A percentile compares a stretch with the other conserved stretches of the same genome.
These are phyloP conservation scores for Epichloe uncinata DNA, from an alignment of 2,329 filamentous ascomycete species.

Conservation along the genomic window DNA sequence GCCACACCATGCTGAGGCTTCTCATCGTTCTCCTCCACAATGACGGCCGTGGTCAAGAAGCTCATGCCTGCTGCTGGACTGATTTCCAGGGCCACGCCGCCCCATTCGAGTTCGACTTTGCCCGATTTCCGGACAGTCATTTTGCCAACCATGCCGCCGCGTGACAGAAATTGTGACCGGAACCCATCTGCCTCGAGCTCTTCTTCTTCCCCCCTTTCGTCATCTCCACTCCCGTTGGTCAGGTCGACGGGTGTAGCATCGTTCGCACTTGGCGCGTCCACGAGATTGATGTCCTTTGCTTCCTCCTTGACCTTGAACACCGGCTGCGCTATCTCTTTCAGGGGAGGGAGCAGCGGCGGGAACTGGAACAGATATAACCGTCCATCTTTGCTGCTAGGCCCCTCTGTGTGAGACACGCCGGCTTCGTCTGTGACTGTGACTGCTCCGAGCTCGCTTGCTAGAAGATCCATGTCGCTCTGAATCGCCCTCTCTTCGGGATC, in stretches of 20 bases:
- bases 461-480: conserved; percentile 26
- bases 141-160: conserved; percentile 47
- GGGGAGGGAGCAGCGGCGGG: conserved; percentile 45
- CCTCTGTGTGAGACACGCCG: conserved; percentile 15
- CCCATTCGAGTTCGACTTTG: conserved; percentile 49
- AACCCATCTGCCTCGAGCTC: conserved; percentile 20
- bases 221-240: conserved; percentile 18
- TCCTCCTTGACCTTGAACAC: conserved; percentile 28
- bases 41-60: conserved; percentile 45
- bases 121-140: conserved; percentile 49
- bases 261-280: conserved; percentile 14
- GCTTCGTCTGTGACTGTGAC: conserved; percentile 19
- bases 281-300: conserved; percentile 25
- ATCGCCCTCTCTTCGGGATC: conserved; percentile 27
- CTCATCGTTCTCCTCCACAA: conserved; percentile 44
- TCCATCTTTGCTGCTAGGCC: conserved; percentile 32
- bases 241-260: conserved; percentile 25
- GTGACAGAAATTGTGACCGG: conserved; percentile 27
- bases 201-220: conserved; percentile 20
- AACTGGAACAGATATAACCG: conserved; percentile 52
- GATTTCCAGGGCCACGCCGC: conserved; percentile 41
- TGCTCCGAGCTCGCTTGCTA: conserved; percentile 30
- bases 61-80: conserved; percentile 36
- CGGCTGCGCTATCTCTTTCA: conserved; percentile 23
- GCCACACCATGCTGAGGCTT: conserved; percentile 29